Evolutionary conservation across 306 rosid genomes (phyloP).

Genomic region (Cicer pinnatifidum): DNA sequence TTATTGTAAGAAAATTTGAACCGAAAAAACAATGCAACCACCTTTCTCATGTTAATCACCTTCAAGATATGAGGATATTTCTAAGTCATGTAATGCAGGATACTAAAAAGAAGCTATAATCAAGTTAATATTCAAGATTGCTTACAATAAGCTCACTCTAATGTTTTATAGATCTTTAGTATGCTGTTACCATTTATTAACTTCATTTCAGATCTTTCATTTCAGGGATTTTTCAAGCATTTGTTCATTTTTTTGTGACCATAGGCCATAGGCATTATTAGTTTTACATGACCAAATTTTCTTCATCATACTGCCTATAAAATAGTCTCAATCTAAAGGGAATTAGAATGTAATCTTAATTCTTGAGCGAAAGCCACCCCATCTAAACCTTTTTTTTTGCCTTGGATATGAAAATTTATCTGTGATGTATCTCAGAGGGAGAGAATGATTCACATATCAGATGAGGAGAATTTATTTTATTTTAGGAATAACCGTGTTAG

Average conservation of each 20-base stretch:
- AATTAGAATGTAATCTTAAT: background rate
- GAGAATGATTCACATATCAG: background rate
- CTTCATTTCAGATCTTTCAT: background rate
- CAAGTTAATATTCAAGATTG: background rate
- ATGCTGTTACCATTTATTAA: background rate
- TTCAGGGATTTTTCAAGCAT: background rate
- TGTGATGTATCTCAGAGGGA: background rate
- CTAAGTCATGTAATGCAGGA: background rate
- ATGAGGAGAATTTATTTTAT: background rate
- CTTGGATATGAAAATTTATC: background rate
- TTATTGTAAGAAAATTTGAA: background rate
- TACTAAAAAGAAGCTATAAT: background rate
- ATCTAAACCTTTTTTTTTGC: too few species aligned
- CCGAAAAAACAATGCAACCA: background rate
- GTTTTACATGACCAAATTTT: background rate
- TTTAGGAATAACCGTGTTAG: background rate
- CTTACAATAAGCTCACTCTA: background rate
- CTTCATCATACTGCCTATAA: background rate
- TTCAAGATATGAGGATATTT: slow-evolving; percentile 1
- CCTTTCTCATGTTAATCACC: background rate
- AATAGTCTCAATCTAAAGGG: background rate
- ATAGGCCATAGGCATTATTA: background rate
- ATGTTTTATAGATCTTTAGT: slow-evolving; percentile 2
- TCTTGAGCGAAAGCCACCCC: background rate
- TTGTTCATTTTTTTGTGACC: background rate